Base-by-base conservation (phyloP, 225 moss, liverwort and hornwort genomes). In the Marchantia polymorpha region DNA sequence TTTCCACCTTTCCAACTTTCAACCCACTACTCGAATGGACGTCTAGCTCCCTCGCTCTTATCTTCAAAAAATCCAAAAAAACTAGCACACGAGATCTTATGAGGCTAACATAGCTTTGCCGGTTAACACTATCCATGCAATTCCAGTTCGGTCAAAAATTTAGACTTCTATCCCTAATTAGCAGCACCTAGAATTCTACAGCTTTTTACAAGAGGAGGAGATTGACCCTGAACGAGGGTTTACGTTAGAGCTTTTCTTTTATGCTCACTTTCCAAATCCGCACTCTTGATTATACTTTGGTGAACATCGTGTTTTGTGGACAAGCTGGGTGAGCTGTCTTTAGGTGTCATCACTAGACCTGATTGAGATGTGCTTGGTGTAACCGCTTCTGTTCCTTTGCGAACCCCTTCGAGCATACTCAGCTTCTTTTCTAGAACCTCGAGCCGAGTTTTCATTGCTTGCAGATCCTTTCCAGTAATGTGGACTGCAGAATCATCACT, bases 381-480 rank as follows among this genome's bases (percentile, higher is more conserved):
- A n/a, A 61, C 76, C 11, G 15, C 14, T 13, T 50, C 81, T 6
- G 55, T 76, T 64, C 78, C 81, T 61, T 81, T 50, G 7, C 64
- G 70, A 50, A 60, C 53, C 54, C 75, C 67, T 69, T 82, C 82
- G 8, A 87, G 84, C 31, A 30, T 16, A 30, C 47, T 71, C 77
- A 87, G 51, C 80, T 84, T 82, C 22, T 54, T 66, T 73, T 87
- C 84, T 65, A 87, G 73, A 47, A 56, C 77, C 68, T 84, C 87
- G 55, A 87, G 82, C 26, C 87, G 87, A 29, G 54, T 72, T 58
- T 80, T 84, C 77, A 87, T 74, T 9, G 77, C 82, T 26, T 82
- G 60, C 6, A 87, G 78, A 52, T 87, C 87, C 76, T 79, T 80
- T 72, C 74, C 69, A 49, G 81, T 31, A 7, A 83, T 29, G 9